These are phyloP conservation scores for Ophidiomyces ophidiicola DNA, from an alignment of 2,329 filamentous ascomycete species.

Conservation along the genomic window DNA sequence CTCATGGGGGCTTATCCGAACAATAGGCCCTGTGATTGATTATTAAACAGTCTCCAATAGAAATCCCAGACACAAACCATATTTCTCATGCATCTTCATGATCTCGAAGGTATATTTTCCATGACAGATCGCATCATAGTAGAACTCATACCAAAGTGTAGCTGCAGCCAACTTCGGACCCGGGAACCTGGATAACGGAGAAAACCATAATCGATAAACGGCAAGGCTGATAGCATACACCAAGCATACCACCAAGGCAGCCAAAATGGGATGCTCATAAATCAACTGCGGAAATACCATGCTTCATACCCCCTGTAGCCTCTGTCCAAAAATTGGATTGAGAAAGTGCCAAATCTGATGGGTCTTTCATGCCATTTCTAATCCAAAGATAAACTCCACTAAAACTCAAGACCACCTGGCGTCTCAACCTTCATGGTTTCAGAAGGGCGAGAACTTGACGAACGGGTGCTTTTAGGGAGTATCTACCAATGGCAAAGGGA, in stretches of 20 bases:
- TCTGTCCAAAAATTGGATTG: background rate
- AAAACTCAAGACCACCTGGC: background rate
- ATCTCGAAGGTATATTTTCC: conserved; percentile 22
- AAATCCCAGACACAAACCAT: conserved; percentile 17
- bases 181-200: conserved; percentile 18
- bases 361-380: conserved; percentile 5
- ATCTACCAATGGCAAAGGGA: too few relatives aligned
- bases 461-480: too few relatives aligned
- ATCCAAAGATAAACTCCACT: background rate
- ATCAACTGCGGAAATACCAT: conserved; percentile 2
- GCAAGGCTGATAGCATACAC: conserved; percentile 7
- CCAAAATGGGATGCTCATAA: conserved; percentile 1
- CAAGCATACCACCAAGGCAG: conserved; percentile 1
- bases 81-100: conserved; percentile 22
- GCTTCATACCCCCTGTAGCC: conserved; percentile 4
- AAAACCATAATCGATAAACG: conserved; percentile 18
- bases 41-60: background rate
- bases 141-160: conserved; percentile 20
- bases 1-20: conserved; percentile 25
- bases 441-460: too few relatives aligned
- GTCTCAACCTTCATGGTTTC: background rate
- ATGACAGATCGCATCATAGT: conserved; percentile 18
- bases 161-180: conserved; percentile 18
- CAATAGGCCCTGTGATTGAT: conserved; percentile 21
- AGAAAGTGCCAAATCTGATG: background rate